phyloP scores from a whole-genome alignment of 2,329 filamentous ascomycete genomes.

The Trichoderma semiorbis region DNA sequence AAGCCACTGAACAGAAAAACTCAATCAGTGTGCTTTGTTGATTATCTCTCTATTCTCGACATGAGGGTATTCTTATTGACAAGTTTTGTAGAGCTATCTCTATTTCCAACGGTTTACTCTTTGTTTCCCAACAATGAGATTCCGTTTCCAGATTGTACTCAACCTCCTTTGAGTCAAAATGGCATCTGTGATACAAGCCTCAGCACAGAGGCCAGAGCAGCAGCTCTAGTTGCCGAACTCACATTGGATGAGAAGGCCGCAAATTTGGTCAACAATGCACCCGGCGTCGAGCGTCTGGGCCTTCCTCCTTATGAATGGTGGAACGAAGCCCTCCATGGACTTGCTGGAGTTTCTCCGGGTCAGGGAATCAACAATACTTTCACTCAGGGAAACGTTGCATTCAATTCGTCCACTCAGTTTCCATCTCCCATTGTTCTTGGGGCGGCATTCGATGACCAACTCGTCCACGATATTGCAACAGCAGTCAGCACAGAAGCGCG shows the following conservation, averaged over 20 bases:
- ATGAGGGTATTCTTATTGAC: not conserved
- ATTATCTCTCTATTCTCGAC: not conserved
- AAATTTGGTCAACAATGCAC: not conserved
- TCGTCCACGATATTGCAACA: not conserved
- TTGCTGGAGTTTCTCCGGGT: not conserved
- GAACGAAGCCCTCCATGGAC: not conserved
- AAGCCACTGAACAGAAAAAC: not conserved
- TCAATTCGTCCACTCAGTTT: not conserved
- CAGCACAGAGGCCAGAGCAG: not conserved
- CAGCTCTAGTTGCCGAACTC: not conserved
- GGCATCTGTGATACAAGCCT: not conserved
- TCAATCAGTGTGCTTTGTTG: not conserved
- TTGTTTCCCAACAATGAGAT: not conserved
- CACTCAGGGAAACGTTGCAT: not conserved
- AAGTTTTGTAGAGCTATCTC: not conserved
- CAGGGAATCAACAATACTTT: not conserved
- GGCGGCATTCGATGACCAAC: not conserved
- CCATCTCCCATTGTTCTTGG: not conserved
- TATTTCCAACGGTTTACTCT: not conserved
- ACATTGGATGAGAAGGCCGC: not conserved
- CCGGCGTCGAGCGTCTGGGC: not conserved
- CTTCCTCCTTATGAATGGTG: not conserved
- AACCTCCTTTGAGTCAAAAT: not conserved
- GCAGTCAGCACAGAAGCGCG: not conserved
- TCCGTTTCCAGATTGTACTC: not conserved